phyloP scores from a whole-genome alignment of 108 stramenopile species.

The Fistulifera solaris region DNA sequence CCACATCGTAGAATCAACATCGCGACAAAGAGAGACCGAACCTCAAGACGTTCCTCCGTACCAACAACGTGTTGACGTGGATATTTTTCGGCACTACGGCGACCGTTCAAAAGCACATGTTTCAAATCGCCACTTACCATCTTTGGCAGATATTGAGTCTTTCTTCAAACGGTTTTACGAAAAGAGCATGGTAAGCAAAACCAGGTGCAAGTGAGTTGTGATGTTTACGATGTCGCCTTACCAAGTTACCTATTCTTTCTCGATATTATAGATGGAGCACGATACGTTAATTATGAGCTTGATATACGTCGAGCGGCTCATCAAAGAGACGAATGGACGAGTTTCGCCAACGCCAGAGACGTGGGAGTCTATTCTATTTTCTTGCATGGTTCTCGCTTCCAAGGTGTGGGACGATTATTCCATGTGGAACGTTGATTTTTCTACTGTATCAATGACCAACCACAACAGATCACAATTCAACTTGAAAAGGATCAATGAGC shows the following conservation, averaged over 20 bases:
- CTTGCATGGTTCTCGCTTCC: constrained; percentile 74
- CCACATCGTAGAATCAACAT: neutral
- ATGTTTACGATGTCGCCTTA: too few species aligned
- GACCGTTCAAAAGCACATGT: neutral
- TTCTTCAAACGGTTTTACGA: neutral
- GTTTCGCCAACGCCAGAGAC: constrained; percentile 59
- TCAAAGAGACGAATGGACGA: constrained; percentile 77
- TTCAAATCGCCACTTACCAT: neutral
- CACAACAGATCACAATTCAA: constrained; percentile 44
- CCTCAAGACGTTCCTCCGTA: too few species aligned
- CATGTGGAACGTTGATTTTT: constrained; percentile 94
- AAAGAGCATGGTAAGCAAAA: too few species aligned
- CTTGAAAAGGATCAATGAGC: constrained; percentile 81
- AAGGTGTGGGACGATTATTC: constrained; percentile 93
- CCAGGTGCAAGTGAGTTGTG: too few species aligned
- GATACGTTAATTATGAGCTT: constrained; percentile 94
- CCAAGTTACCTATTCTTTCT: too few species aligned
- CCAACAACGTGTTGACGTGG: too few species aligned
- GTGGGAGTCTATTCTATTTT: constrained; percentile 81
- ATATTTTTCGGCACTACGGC: too few species aligned
- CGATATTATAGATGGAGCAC: constrained; percentile 85
- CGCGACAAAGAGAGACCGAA: too few species aligned
- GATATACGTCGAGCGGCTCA: constrained; percentile 92
- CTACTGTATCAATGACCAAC: neutral
- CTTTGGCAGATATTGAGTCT: neutral